Evolutionary conservation across 495 filamentous ascomycete species (phyloP).

Genomic region (Neurospora sp.): DNA sequence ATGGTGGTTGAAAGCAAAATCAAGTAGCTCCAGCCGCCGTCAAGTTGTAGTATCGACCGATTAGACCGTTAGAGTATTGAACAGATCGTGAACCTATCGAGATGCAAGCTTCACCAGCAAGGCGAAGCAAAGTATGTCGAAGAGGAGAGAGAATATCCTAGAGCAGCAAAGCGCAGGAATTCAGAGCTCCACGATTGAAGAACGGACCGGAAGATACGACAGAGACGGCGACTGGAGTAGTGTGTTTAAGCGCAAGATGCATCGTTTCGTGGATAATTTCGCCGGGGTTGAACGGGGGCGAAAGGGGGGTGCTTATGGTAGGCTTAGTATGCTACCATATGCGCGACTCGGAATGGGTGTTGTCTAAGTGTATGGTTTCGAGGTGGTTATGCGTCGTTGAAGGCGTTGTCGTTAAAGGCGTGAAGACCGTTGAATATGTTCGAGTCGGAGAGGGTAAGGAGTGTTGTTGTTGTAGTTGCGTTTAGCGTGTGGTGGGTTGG

Average conservation of each 20-base stretch:
- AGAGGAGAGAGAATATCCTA: constrained; percentile 33
- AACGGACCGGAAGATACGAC: constrained; percentile 45
- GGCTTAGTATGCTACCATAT: constrained; percentile 25
- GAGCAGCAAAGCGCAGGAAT: constrained; percentile 26
- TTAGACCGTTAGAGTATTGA: constrained; percentile 33
- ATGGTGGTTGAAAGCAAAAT: constrained; percentile 20
- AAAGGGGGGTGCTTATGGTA: constrained; percentile 26
- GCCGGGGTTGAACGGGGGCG: constrained; percentile 16
- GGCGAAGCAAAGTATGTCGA: constrained; percentile 30
- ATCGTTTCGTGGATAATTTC: constrained; percentile 37
- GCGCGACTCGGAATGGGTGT: constrained; percentile 11
- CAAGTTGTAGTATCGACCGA: constrained; percentile 41
- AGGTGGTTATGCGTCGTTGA: neutral
- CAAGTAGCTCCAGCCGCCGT: constrained; percentile 45
- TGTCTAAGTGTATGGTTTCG: neutral
- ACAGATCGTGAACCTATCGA: constrained; percentile 34
- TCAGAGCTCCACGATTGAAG: constrained; percentile 37
- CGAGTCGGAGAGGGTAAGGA: constrained; percentile 1
- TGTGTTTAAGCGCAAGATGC: constrained; percentile 37
- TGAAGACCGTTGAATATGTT: neutral
- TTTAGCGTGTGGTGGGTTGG: neutral
- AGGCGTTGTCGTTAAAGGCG: neutral
- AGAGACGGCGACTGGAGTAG: constrained; percentile 48
- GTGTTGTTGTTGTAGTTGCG: neutral
- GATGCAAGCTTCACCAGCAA: constrained; percentile 25